A percentile compares a stretch with the other conserved stretches of the same genome.
Conservation (phyloP, 257 asterid species). For the Verbena officinalis region DNA sequence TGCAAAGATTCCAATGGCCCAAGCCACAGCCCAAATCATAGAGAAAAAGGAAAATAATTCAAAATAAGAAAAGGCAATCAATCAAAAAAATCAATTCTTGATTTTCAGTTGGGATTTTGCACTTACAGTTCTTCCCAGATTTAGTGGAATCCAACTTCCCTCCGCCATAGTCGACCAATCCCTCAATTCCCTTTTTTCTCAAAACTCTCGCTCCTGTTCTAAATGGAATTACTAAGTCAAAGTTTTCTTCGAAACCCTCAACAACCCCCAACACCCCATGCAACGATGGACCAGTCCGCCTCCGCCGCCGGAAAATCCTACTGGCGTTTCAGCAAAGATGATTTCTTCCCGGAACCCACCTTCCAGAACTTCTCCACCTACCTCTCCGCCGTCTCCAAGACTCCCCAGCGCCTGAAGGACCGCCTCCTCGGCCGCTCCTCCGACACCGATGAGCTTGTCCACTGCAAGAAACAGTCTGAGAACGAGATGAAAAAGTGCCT, state of each 20-base stretch:
- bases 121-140: conserved; percentile 25
- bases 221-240: conserved; percentile 27
- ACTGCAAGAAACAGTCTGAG: conserved; percentile 68
- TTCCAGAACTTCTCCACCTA: conserved; percentile 61
- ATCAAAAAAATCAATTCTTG: not conserved
- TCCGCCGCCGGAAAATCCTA: conserved; percentile 44
- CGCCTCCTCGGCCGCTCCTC: conserved; percentile 74
- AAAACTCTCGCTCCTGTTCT: not conserved
- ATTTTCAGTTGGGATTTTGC: not conserved
- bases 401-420: conserved; percentile 76
- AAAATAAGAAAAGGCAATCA: no score
- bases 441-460: conserved; percentile 62
- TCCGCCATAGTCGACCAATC: conserved; percentile 27
- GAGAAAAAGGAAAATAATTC: not conserved
- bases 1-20: not conserved
- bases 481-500: conserved; percentile 71
- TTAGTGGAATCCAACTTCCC: conserved; percentile 13
- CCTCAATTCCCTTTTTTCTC: conserved; percentile 11
- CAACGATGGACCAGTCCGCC: conserved; percentile 31
- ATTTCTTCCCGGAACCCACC: conserved; percentile 91
- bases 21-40: not conserved
- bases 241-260: not conserved
- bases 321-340: conserved; percentile 91
- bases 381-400: conserved; percentile 57
- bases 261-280: conserved; percentile 30